Conservation (phyloP, 306 rosid species). For the Prosopis cineraria region DNA sequence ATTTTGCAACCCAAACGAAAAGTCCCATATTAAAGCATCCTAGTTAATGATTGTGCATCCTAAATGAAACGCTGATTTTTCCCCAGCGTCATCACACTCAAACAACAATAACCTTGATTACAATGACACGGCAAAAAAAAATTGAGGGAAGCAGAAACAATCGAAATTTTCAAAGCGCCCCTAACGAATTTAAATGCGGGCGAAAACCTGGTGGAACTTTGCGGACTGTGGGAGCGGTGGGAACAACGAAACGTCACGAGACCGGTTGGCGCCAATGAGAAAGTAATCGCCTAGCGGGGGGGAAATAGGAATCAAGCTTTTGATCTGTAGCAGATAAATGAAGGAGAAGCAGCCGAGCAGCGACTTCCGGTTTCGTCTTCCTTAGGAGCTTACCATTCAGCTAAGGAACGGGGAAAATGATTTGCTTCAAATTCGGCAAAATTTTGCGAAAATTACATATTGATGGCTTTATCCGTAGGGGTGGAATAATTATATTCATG, state of each 20-base stretch:
- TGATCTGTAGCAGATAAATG: not conserved
- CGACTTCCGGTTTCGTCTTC: not conserved
- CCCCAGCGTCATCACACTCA: not conserved
- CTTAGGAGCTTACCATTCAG: not conserved
- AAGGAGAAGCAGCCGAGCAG: not conserved
- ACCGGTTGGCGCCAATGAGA: not conserved
- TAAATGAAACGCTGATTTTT: not conserved
- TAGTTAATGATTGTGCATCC: not conserved
- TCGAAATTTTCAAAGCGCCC: constrained; percentile 1
- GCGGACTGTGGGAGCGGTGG: not conserved
- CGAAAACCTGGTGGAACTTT: not conserved
- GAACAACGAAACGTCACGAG: not conserved
- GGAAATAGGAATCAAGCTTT: not conserved
- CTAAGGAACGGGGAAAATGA: not conserved
- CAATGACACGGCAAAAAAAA: not conserved
- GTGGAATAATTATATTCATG: not conserved
- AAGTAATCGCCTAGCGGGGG: not conserved
- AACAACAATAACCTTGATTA: not conserved
- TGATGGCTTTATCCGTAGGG: not conserved
- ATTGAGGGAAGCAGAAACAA: not conserved
- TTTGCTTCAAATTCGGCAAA: not conserved
- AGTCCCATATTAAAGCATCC: not conserved
- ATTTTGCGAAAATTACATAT: not conserved
- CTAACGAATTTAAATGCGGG: not conserved
- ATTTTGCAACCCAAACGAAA: not conserved